A percentile compares a stretch with the other conserved stretches of the same genome.
Evolutionary conservation across 257 asterid species (phyloP).

Genomic region (Anisodus acutangulus): DNA sequence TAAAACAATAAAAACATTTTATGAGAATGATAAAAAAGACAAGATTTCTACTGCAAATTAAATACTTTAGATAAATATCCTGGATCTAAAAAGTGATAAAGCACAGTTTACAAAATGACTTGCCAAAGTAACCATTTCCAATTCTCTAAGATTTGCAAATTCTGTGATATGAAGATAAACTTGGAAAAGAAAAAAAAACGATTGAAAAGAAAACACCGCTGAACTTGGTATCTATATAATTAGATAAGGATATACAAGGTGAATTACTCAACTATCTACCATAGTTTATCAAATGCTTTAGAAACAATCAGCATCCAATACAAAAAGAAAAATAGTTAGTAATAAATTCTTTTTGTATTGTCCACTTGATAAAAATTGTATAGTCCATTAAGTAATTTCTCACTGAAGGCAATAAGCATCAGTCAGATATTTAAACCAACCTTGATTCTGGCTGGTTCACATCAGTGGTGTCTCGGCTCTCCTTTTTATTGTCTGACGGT

Average conservation of each 20-base stretch:
- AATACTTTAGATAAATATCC: not conserved
- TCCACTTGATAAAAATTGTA: not conserved
- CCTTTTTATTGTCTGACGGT: constrained; percentile 47
- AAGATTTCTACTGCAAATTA: not conserved
- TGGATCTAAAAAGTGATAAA: constrained; percentile 14
- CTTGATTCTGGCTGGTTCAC: constrained; percentile 51
- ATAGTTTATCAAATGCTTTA: not conserved
- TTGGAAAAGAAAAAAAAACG: not conserved
- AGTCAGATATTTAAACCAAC: constrained; percentile 41
- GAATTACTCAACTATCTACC: not conserved
- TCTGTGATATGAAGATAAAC: not conserved
- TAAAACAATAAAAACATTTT: not conserved
- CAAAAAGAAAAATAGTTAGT: not conserved
- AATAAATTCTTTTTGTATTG: not conserved
- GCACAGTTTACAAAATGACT: not conserved
- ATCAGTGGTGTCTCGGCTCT: constrained; percentile 36
- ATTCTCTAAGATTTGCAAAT: not conserved
- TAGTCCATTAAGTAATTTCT: not conserved
- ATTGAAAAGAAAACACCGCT: not conserved
- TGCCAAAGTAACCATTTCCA: not conserved
- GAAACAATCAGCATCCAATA: constrained; percentile 7
- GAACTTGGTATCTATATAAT: not conserved
- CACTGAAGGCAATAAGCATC: not conserved
- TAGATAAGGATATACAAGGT: not conserved
- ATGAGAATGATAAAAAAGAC: not conserved